Evolutionary conservation across 2,329 filamentous ascomycete species (phyloP), one percentile per base, ranked within the genome.

Genomic region (Amauroascus verrucosus): DNA sequence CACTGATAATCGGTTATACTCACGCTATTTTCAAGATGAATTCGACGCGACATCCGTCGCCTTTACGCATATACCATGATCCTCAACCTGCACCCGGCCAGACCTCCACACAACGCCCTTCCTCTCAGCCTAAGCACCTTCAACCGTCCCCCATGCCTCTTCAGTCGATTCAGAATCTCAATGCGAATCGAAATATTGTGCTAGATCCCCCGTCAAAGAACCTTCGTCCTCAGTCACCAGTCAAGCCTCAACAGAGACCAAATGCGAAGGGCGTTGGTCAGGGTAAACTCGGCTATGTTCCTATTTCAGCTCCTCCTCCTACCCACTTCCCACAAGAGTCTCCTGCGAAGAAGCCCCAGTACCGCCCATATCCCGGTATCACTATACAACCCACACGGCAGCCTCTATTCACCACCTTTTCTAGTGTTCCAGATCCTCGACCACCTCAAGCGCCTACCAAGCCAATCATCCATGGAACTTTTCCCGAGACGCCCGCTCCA

Each of bases 231-330:
- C 73, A 61, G 71, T 94, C 87, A 52, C 88, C 86, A 9, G 79
- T 78, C 63, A 94, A 93, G 71, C 70, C 77, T 32, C 68, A 70
- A 53, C 74, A 75, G 60, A 73, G 73, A 61, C 71, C 72, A 40
- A 78, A 75, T 54, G 78, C 79, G 57, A 82, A 83, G 3, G 57
- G 63, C 56, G 45, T 83, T 77, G 37, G 76, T 76, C 58, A 78
- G 77, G 61, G 80, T 78, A 58, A 77, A 83, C 60, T 77, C 75
- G 62, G 76, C 75, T 67, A 80, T 63, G 74, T 93, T 58, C 83
- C 85, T 64, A 77, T 81, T 48, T 71, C 69, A 56, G 70, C 73
- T 44, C 73, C 74, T 45, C 61, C 65, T 50, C 66, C 71, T 54
- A 66, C 64, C 52, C 65, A 64, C 57, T 74, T 72, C 60, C 70